Percentiles rank a stretch among this genome's conserved stretches.
These are phyloP conservation scores for Jamesozyma lodderae DNA, from an alignment of 805 yeast genomes.

Conservation along the genomic window DNA sequence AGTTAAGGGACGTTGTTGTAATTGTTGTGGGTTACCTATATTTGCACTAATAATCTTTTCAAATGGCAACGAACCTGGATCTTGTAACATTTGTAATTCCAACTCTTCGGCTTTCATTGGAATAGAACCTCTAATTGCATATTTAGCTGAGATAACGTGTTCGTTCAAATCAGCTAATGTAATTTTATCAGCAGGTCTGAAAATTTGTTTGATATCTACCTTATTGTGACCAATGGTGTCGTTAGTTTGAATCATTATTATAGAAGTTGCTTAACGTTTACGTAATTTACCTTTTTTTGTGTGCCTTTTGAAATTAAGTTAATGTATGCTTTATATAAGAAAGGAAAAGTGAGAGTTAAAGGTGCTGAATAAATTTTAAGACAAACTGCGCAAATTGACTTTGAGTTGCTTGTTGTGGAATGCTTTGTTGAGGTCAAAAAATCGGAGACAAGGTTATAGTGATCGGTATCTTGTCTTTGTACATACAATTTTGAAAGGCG, in stretches of 20 bases:
- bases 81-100: constrained; percentile 41
- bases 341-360: no score
- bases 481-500: no score
- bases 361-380: no score
- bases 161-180: constrained; percentile 52
- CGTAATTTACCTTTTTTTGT: no score
- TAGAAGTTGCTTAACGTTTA: no score
- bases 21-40: constrained; percentile 96
- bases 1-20: constrained; percentile 87
- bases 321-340: no score
- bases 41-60: constrained; percentile 73
- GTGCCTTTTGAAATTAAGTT: no score
- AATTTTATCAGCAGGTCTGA: constrained; percentile 30
- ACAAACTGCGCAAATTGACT: no score
- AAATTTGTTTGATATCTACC: constrained; percentile 2
- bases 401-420: no score
- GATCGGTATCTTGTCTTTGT: no score
- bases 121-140: constrained; percentile 93
- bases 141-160: constrained; percentile 72
- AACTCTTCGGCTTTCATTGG: constrained; percentile 88
- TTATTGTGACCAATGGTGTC: neutral
- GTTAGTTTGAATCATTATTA: neutral
- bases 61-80: constrained; percentile 64
- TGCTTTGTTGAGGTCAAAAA: no score
- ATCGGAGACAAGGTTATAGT: no score